These are phyloP conservation scores for Trypanosoma theileri DNA, from an alignment of 208 protist species.

Conservation along the genomic window DNA sequence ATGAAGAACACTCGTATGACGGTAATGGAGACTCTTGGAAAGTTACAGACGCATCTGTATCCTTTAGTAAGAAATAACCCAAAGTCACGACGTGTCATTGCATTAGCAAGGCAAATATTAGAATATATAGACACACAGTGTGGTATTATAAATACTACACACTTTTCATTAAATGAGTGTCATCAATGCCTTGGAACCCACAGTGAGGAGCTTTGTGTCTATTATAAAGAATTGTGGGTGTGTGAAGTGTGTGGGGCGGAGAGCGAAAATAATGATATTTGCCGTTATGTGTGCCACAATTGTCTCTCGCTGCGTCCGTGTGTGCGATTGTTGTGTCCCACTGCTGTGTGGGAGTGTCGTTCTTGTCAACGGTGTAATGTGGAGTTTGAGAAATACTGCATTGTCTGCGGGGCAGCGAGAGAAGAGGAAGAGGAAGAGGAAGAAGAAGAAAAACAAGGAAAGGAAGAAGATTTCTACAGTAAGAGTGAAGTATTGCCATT, in stretches of 20 bases:
- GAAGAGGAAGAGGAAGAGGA: conserved; percentile 12
- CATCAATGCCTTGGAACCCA: conserved; percentile 72
- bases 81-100: conserved; percentile 43
- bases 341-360: conserved; percentile 68
- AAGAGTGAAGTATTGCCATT: conserved; percentile 39
- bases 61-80: conserved; percentile 16
- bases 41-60: conserved; percentile 11
- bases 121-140: conserved; percentile 41
- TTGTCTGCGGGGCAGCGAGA: conserved; percentile 53
- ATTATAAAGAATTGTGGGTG: conserved; percentile 36
- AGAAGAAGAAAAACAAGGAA: conserved; percentile 15
- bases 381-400: conserved; percentile 81
- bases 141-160: conserved; percentile 27
- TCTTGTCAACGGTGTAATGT: conserved; percentile 61
- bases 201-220: conserved; percentile 48
- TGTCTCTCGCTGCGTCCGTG: conserved; percentile 64
- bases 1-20: conserved; percentile 18
- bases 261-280: conserved; percentile 63
- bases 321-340: conserved; percentile 52
- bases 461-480: too few species aligned
- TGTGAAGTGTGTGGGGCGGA: conserved; percentile 59
- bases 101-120: conserved; percentile 52
- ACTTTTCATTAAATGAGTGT: conserved; percentile 39
- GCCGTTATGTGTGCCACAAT: conserved; percentile 73
- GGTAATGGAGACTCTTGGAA: conserved; percentile 4